These are phyloP conservation scores for Melaleuca alternifolia DNA, from an alignment of 345 rosid species.

Conservation along the genomic window DNA sequence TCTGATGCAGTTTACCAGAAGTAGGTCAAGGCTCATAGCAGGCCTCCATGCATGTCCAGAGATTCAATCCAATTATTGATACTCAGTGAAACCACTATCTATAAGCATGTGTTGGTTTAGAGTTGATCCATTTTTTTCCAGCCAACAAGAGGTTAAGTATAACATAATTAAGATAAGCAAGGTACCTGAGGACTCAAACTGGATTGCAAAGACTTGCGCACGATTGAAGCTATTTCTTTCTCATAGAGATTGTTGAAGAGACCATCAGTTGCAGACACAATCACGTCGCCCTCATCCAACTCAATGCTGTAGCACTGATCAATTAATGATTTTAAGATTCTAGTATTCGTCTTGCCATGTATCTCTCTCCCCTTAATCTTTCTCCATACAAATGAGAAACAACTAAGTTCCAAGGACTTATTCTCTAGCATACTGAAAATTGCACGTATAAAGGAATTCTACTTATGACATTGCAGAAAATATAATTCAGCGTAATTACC, in stretches of 20 bases:
- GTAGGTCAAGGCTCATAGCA: background rate
- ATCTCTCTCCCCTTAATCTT: background rate
- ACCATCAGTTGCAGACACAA: conserved; percentile 58
- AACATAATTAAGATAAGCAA: background rate
- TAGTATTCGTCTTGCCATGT: background rate
- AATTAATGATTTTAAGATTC: background rate
- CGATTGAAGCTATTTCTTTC: conserved; percentile 46
- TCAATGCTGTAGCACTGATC: conserved; percentile 39
- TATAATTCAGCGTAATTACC: conserved; percentile 21
- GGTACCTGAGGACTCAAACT: conserved; percentile 46
- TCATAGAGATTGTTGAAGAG: conserved; percentile 71
- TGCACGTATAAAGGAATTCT: background rate
- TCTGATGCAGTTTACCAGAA: background rate
- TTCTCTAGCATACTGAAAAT: background rate
- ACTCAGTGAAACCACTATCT: background rate
- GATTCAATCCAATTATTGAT: background rate
- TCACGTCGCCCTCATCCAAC: conserved; percentile 48
- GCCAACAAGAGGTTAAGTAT: background rate
- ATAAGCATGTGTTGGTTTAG: background rate
- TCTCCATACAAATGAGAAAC: background rate
- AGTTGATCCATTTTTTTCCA: background rate
- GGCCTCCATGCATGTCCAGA: background rate
- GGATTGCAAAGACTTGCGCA: conserved; percentile 30
- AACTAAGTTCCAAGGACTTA: background rate
- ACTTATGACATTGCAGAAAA: background rate